Percentiles rank a stretch among this genome's conserved stretches.
Conservation (phyloP, 2,329 filamentous ascomycete species). For the Ilyonectria sp. region DNA sequence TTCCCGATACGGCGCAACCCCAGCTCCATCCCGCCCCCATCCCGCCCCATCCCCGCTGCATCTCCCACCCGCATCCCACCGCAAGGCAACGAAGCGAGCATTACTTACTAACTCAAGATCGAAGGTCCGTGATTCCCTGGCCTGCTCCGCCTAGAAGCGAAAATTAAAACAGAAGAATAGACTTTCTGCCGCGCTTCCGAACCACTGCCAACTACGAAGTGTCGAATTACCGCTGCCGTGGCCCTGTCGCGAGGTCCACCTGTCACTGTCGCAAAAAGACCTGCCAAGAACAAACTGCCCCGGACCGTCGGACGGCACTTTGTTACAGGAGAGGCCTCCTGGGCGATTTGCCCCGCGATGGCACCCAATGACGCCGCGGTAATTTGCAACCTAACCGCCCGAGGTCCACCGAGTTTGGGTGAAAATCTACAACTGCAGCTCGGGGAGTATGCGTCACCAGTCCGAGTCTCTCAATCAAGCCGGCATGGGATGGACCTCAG, state of each 20-base stretch:
- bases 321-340: slow-evolving; percentile 23
- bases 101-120: not conserved
- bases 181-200: not conserved
- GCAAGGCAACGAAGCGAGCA: slow-evolving; percentile 1
- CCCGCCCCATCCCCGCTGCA: slow-evolving; percentile 7
- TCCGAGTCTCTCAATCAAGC: not conserved
- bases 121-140: not conserved
- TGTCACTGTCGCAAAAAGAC: not conserved
- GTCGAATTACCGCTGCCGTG: not conserved
- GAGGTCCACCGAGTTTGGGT: not conserved
- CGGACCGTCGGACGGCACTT: not conserved
- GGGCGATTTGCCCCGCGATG: not conserved
- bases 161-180: not conserved
- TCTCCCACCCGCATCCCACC: not conserved
- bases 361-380: slow-evolving; percentile 25
- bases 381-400: slow-evolving; percentile 21
- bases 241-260: not conserved
- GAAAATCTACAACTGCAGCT: slow-evolving; percentile 16
- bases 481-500: not conserved
- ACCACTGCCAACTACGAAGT: not conserved
- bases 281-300: not conserved
- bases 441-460: not conserved
- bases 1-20: slow-evolving; percentile 30
- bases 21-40: slow-evolving; percentile 27
- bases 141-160: not conserved